Percentiles rank a stretch among this genome's conserved stretches.
Conservation (phyloP, 1,284 basidiomycete genomes). For the Apiotrichum domesticum region DNA sequence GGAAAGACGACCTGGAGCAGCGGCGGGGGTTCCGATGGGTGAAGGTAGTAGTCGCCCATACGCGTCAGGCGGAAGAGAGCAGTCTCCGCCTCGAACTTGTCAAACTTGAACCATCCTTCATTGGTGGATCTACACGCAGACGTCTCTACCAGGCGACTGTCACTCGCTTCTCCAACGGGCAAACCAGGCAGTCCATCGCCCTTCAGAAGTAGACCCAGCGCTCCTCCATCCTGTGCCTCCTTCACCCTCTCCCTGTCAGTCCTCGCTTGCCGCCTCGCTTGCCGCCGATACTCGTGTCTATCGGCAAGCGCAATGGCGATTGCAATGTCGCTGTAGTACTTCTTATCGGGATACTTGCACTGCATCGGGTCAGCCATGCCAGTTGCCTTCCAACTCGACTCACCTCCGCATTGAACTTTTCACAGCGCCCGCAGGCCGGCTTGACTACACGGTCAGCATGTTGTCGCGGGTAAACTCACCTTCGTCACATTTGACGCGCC, state of each 20-base stretch:
- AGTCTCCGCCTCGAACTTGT: slow-evolving; percentile 18
- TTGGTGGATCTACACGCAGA: too few relatives aligned
- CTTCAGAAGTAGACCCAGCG: background rate
- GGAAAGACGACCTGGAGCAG: slow-evolving; percentile 24
- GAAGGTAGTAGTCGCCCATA: slow-evolving; percentile 29
- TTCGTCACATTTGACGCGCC: slow-evolving; percentile 27
- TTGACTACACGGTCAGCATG: slow-evolving; percentile 6
- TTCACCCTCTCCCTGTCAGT: too few relatives aligned
- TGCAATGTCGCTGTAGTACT: slow-evolving; percentile 19
- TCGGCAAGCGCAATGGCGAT: slow-evolving; percentile 14
- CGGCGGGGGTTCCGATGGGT: slow-evolving; percentile 24
- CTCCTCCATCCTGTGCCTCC: background rate
- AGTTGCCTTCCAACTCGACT: background rate
- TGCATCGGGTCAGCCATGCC: background rate
- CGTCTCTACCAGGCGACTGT: background rate
- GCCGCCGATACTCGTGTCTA: slow-evolving; percentile 15
- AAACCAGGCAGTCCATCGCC: background rate
- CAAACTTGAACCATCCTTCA: too few relatives aligned
- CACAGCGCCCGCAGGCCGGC: slow-evolving; percentile 25
- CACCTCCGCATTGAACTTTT: slow-evolving; percentile 29
- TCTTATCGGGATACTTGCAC: slow-evolving; percentile 30
- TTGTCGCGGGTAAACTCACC: slow-evolving; percentile 9
- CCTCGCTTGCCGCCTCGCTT: background rate
- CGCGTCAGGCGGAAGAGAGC: slow-evolving; percentile 28
- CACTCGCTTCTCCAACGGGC: too few relatives aligned